A percentile compares a stretch with the other conserved stretches of the same genome.
phyloP scores from a whole-genome alignment of 192 early-diverging fungal genomes.

The Paraglomus occultum region DNA sequence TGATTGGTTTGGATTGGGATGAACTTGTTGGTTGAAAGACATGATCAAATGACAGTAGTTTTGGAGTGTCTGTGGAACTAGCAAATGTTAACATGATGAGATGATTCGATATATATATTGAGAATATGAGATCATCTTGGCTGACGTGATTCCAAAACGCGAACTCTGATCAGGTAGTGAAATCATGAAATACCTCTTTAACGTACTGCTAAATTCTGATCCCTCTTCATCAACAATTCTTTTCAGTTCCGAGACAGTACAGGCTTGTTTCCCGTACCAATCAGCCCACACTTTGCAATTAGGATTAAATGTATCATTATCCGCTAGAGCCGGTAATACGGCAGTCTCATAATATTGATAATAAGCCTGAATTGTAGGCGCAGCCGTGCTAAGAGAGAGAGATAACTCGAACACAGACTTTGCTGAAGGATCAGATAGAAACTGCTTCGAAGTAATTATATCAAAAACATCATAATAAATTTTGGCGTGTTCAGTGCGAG shows the following conservation, averaged over 20 bases:
- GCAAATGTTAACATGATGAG: background rate
- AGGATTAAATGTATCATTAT: conserved; percentile 43
- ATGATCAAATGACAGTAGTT: conserved; percentile 62
- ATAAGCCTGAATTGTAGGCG: conserved; percentile 80
- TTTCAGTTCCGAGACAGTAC: conserved; percentile 47
- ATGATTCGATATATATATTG: too few relatives aligned
- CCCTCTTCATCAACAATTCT: conserved; percentile 30
- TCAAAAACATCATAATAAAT: conserved; percentile 50
- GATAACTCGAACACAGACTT: conserved; percentile 65
- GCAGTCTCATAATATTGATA: conserved; percentile 78
- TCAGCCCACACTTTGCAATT: conserved; percentile 66
- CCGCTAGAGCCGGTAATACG: conserved; percentile 52
- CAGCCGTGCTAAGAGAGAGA: conserved; percentile 64
- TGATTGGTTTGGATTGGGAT: conserved; percentile 28
- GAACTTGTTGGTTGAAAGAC: conserved; percentile 33
- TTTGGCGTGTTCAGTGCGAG: conserved; percentile 36
- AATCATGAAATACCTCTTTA: background rate
- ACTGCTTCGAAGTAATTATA: conserved; percentile 46
- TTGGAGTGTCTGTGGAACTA: conserved; percentile 12
- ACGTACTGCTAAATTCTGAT: background rate
- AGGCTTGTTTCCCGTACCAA: conserved; percentile 68
- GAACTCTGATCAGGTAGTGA: conserved; percentile 24
- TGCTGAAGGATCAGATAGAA: conserved; percentile 42
- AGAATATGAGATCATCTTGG: background rate
- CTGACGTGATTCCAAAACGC: background rate